Evolutionary conservation across 192 early-diverging fungal species (phyloP).

Genomic region (Linnemannia exigua): DNA sequence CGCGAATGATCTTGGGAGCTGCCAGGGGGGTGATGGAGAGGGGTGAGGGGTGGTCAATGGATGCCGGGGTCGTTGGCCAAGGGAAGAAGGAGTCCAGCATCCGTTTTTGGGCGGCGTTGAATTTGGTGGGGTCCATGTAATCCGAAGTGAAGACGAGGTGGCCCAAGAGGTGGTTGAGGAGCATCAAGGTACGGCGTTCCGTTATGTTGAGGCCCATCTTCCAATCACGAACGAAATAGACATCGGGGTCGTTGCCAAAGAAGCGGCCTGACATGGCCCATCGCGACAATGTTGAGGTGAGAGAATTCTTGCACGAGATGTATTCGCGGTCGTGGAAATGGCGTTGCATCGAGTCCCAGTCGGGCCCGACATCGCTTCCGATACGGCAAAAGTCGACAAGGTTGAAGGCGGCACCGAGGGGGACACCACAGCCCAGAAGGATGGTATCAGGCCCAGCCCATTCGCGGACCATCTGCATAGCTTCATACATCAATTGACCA

Average conservation of each 20-base stretch:
- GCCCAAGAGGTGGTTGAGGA: conserved; percentile 64
- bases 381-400: conserved; percentile 65
- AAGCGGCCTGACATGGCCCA: conserved; percentile 62
- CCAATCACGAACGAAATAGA: conserved; percentile 62
- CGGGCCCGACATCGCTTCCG: conserved; percentile 63
- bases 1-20: conserved; percentile 19
- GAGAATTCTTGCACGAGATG: conserved; percentile 63
- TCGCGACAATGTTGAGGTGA: conserved; percentile 60
- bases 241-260: conserved; percentile 70
- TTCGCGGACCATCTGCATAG: conserved; percentile 60
- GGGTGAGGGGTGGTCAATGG: conserved; percentile 24
- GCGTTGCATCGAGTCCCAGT: conserved; percentile 63
- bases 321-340: conserved; percentile 64
- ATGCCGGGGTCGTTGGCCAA: conserved; percentile 31
- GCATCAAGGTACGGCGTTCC: conserved; percentile 60
- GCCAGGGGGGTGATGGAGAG: neutral
- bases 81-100: conserved; percentile 57
- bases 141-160: conserved; percentile 66
- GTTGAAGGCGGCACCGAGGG: conserved; percentile 60
- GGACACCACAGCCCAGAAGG: conserved; percentile 65
- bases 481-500: conserved; percentile 68
- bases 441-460: conserved; percentile 56
- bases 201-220: conserved; percentile 56
- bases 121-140: conserved; percentile 42
- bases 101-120: conserved; percentile 50